Base-by-base conservation (phyloP, 495 filamentous ascomycete species). In the Durotheca rogersii region DNA sequence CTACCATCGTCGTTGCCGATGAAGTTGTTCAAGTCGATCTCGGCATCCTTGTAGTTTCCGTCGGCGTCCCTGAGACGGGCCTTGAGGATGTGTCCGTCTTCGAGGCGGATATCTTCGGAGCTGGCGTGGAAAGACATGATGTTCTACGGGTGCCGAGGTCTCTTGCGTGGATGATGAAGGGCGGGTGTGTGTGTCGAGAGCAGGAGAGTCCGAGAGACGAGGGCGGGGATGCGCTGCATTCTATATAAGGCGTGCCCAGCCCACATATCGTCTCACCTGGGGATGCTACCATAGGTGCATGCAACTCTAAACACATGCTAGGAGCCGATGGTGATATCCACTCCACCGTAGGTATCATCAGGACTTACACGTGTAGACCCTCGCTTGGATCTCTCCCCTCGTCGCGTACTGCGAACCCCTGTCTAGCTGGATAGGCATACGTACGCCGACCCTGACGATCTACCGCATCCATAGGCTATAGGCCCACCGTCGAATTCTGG, bases 1-100 rank as follows among this genome's bases (percentile, higher is more conserved):
- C 16, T 47, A 77, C 75, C 76, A 15, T 79, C 47, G 33, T 70
- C 53, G 56, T 79, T 78, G 36, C 73, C 75, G 31, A 79, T 57
- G 21, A 61, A 23, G 0, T 43, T 3, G 60, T 78, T 67, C 37
- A 79, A 64, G 37, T 79, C 61, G 14, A 75, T 12, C 38, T 59
- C 52, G 7, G 74, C 61, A 0, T 75, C 61, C 7, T 60, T 32
- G 34, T 50, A 34, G 4, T 72, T 54, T 12, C 66, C 72, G 0
- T 69, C 53, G 2, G 14, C 58, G 32, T 64, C 61, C 6, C 11
- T 9, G 6, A 69, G 67, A 1, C 15, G 23, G 25, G 73, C 75
- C 15, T 58, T 43, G 40, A 79, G 70, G 46, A 72, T 69, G 41
- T 71, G 65, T 43, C 56, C 66, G 44, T 76, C 69, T 6, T 71